Conservation (phyloP, 1,284 basidiomycete species). For the Trichosporon coremiiforme region DNA sequence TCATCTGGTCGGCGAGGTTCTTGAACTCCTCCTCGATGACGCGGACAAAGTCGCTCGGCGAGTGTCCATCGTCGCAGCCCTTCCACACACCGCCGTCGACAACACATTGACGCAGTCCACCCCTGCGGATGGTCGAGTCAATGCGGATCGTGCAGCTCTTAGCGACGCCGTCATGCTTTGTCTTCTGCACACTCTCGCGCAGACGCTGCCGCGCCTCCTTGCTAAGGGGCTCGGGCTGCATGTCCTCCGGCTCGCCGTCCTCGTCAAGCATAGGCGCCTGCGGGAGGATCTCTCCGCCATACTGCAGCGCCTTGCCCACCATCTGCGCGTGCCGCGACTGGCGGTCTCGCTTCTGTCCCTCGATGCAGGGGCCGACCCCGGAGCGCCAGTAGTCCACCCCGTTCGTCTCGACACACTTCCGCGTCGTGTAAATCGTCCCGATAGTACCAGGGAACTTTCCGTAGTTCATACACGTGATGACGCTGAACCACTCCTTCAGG, state of each 20-base stretch:
- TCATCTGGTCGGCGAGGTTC: constrained; percentile 29
- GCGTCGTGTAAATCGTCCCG: constrained; percentile 67
- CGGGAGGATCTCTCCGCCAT: constrained; percentile 11
- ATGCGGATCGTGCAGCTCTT: constrained; percentile 85
- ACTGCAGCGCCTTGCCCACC: not conserved
- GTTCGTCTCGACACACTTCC: constrained; percentile 66
- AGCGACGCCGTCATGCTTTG: constrained; percentile 64
- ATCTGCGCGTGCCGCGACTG: constrained; percentile 19
- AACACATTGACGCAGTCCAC: constrained; percentile 67
- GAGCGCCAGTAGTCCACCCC: constrained; percentile 68
- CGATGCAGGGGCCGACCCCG: constrained; percentile 65
- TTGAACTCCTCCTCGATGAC: constrained; percentile 72
- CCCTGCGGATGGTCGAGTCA: constrained; percentile 53
- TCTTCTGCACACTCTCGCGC: constrained; percentile 63
- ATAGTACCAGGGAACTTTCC: constrained; percentile 64
- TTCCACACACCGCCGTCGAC: constrained; percentile 73
- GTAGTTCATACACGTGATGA: constrained; percentile 72
- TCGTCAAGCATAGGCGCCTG: not conserved
- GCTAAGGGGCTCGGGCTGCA: constrained; percentile 60
- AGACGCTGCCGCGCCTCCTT: constrained; percentile 58
- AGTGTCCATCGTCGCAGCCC: constrained; percentile 77
- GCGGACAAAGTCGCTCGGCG: constrained; percentile 69
- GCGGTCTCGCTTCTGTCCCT: constrained; percentile 34
- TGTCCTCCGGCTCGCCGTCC: constrained; percentile 27
- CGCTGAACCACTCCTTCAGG: constrained; percentile 67